Conservation (phyloP, 2,329 filamentous ascomycete species). For the Calonectria ilicicola region DNA sequence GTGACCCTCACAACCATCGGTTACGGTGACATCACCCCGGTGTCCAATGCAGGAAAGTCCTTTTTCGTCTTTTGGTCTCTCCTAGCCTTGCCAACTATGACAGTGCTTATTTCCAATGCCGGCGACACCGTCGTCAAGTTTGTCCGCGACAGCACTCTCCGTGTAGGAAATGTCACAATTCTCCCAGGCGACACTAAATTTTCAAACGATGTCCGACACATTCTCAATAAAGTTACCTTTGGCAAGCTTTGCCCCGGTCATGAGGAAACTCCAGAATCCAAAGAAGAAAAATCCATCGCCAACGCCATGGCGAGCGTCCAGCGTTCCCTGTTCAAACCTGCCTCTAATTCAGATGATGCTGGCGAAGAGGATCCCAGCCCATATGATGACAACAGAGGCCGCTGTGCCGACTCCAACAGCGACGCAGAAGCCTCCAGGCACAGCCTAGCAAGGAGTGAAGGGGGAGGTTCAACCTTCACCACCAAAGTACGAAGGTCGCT, state of each 20-base stretch:
- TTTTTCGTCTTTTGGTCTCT: conserved; percentile 97
- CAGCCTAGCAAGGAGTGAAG: conserved; percentile 33
- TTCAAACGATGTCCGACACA: conserved; percentile 56
- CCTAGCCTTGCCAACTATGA: conserved; percentile 88
- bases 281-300: not conserved
- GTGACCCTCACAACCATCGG: conserved; percentile 87
- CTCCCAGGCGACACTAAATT: conserved; percentile 67
- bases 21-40: conserved; percentile 83
- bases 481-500: conserved; percentile 49
- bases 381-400: conserved; percentile 21
- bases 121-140: conserved; percentile 83
- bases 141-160: conserved; percentile 66
- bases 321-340: not conserved
- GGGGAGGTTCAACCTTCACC: conserved; percentile 43
- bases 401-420: conserved; percentile 4
- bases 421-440: conserved; percentile 4
- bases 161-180: conserved; percentile 70
- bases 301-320: conserved; percentile 10
- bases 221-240: conserved; percentile 56
- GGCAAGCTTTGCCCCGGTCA: conserved; percentile 54
- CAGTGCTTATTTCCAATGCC: conserved; percentile 85
- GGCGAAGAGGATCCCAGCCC: conserved; percentile 15
- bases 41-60: conserved; percentile 81
- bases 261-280: conserved; percentile 9
- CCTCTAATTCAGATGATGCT: conserved; percentile 24